phyloP scores from a whole-genome alignment of 1,284 basidiomycete species.

The Cystobasidium slooffiae region DNA sequence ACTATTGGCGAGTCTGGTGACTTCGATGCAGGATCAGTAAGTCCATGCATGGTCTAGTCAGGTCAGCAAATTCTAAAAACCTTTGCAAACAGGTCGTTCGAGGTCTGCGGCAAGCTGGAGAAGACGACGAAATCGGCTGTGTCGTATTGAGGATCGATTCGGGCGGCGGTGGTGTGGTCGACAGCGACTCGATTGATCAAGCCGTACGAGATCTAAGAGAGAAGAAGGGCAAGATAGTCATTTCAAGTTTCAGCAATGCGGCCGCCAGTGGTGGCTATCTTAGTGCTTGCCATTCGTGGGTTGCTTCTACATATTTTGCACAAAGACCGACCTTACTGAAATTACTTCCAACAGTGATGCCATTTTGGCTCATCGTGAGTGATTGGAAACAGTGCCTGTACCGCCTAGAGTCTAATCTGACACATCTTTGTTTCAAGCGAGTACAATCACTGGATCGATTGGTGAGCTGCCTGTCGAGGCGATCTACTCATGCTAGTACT shows the following conservation, averaged over 20 bases:
- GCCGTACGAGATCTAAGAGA: conserved; percentile 56
- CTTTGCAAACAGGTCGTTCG: conserved; percentile 54
- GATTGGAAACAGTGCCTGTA: too few relatives aligned
- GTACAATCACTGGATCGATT: conserved; percentile 59
- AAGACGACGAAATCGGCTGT: conserved; percentile 57
- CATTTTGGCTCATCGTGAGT: conserved; percentile 49
- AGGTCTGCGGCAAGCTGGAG: conserved; percentile 58
- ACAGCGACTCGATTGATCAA: conserved; percentile 59
- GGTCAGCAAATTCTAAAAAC: not conserved
- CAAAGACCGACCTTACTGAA: too few relatives aligned
- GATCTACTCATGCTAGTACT: not conserved
- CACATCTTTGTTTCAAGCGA: conserved; percentile 48
- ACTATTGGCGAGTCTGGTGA: conserved; percentile 54
- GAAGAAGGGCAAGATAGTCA: conserved; percentile 57
- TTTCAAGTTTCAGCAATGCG: conserved; percentile 59
- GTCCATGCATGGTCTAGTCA: not conserved
- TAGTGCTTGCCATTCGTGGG: conserved; percentile 54
- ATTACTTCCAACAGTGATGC: conserved; percentile 28
- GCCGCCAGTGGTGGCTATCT: conserved; percentile 58
- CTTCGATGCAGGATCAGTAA: conserved; percentile 36
- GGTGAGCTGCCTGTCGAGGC: conserved; percentile 48
- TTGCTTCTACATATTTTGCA: not conserved
- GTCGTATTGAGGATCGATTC: conserved; percentile 59
- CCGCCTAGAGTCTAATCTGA: not conserved
- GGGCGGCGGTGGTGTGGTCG: conserved; percentile 59